Base-by-base conservation (phyloP, 108 stramenopile species). In the Pseudonitzschia pungens region DNA sequence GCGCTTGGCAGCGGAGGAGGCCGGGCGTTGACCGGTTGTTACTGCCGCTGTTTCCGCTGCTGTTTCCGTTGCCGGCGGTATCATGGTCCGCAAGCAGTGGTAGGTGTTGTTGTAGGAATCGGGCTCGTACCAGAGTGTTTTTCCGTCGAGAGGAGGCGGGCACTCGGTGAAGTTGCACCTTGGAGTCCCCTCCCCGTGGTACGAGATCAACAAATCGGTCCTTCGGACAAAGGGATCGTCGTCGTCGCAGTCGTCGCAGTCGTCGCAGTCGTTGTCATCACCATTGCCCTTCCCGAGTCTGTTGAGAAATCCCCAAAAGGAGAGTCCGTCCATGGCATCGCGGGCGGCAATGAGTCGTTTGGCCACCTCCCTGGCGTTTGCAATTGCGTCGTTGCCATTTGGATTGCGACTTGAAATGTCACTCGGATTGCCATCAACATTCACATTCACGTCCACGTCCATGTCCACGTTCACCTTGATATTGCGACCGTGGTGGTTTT, bases 21-120 rank as follows among this genome's bases (percentile, higher is more conserved):
- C n/a, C n/a, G n/a, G n/a, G n/a, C n/a, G n/a, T n/a, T n/a, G n/a
- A n/a, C n/a, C n/a, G n/a, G 36, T 32, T 62, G 60, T 70, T 31
- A 53, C 70, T 69, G 62, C 62, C 68, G 36, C 69, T 36, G 36
- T 36, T 36, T 36, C 36, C 4, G 36, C 6, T 36, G 36, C 2
- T 36, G 36, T 36, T 36, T 2, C 2, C 68, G 68, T 75, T 75
- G 75, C 44, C 56, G n/a, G 29, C 68, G 68, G 52, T 11, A 53
- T 53, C 36, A 36, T 36, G 20, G 68, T 69, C 15, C 74, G 54
- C 22, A 75, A 32, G 43, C 74, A 71, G 20, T 70, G 70, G 70
- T 77, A 71, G 18, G 76, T 71, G 24, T 71, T 77, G 70, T 71
- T 77, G 36, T 16, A 70, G 28, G 68, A 16, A 59, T 81, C 81